Evolutionary conservation across 305 asterid genomes (phyloP).

Genomic region (Salvia sclarea): DNA sequence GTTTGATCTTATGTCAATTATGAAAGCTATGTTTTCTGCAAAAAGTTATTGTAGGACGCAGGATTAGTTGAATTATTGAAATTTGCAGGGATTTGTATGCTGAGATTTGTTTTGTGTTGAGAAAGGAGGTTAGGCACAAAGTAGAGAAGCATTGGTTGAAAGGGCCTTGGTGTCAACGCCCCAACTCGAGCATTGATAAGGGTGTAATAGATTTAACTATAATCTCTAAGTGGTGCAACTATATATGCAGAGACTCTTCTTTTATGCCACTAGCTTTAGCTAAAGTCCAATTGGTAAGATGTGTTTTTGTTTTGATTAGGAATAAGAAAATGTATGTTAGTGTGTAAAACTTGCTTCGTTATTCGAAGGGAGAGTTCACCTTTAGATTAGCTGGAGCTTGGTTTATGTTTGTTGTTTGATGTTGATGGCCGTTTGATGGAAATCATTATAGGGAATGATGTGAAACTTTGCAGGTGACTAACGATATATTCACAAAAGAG

Average conservation of each 20-base stretch:
- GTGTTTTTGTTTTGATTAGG: background rate
- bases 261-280: background rate
- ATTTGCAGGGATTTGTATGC: background rate
- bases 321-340: background rate
- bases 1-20: background rate
- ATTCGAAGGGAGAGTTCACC: too few relatives aligned
- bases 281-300: background rate
- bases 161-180: background rate
- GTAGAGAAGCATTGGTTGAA: background rate
- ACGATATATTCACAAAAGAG: conserved; percentile 96
- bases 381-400: background rate
- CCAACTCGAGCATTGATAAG: background rate
- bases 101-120: background rate
- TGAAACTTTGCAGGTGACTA: conserved; percentile 65
- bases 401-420: background rate
- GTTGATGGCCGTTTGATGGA: background rate
- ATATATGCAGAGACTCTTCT: background rate
- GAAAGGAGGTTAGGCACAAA: background rate
- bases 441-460: background rate
- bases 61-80: background rate
- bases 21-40: background rate
- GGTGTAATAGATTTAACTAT: background rate
- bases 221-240: background rate
- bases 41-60: background rate
- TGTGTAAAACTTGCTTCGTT: background rate